These are phyloP conservation scores for Neospermospora avenae DNA, from an alignment of 2,329 filamentous ascomycete species.

Conservation along the genomic window DNA sequence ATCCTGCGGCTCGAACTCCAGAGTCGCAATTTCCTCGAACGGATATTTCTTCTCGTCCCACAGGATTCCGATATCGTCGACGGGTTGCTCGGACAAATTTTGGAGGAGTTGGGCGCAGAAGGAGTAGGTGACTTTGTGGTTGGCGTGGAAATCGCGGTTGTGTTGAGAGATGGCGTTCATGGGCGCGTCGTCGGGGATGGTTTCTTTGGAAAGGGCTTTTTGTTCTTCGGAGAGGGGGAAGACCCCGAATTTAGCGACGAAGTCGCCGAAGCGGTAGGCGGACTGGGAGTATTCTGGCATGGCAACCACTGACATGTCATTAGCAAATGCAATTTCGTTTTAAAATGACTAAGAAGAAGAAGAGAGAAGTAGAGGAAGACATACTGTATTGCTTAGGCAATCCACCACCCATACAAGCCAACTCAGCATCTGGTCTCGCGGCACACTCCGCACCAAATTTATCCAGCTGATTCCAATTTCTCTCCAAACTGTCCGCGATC, in stretches of 20 bases:
- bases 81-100: constrained; percentile 15
- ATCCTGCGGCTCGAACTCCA: constrained; percentile 22
- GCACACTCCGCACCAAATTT: constrained; percentile 19
- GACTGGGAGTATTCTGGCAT: constrained; percentile 23
- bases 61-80: constrained; percentile 18
- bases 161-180: constrained; percentile 21
- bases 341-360: neutral
- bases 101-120: constrained; percentile 22
- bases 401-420: constrained; percentile 11
- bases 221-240: constrained; percentile 18
- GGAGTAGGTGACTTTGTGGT: constrained; percentile 20
- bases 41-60: constrained; percentile 19
- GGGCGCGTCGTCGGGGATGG: constrained; percentile 16
- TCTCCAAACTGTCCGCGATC: constrained; percentile 19
- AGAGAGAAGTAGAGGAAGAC: neutral
- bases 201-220: constrained; percentile 11
- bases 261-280: constrained; percentile 19
- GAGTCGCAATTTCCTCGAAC: constrained; percentile 18
- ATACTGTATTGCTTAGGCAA: constrained; percentile 15
- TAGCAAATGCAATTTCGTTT: too few species aligned
- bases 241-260: constrained; percentile 22
- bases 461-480: constrained; percentile 20
- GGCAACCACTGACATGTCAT: constrained; percentile 21
- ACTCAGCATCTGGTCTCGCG: constrained; percentile 17
- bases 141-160: constrained; percentile 16